Conservation (phyloP, 352 stramenopile species). For the Pythium aristosporum region DNA sequence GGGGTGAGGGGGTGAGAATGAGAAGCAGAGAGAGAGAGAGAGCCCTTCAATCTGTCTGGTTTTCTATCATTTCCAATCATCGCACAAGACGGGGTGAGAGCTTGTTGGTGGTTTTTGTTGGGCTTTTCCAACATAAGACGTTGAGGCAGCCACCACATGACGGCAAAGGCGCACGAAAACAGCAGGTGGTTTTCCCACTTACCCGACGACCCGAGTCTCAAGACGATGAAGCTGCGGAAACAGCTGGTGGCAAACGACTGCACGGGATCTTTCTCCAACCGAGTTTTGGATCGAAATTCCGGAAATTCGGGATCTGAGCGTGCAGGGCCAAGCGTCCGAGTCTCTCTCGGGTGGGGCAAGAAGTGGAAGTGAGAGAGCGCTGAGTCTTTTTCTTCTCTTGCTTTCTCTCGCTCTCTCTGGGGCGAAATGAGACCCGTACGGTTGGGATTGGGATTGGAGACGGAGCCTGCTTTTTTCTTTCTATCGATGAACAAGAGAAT, state of each 20-base stretch:
- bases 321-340: not conserved
- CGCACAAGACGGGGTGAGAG: conserved; percentile 8
- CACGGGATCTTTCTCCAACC: conserved; percentile 21
- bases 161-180: conserved; percentile 1
- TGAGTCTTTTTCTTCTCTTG: not conserved
- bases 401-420: not conserved
- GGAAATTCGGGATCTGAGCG: not conserved
- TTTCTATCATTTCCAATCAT: conserved; percentile 24
- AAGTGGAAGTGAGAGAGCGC: not conserved
- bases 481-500: conserved; percentile 22
- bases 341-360: conserved; percentile 4
- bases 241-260: conserved; percentile 23
- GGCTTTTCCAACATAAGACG: conserved; percentile 6
- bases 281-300: not conserved
- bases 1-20: not conserved
- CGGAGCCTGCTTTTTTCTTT: conserved; percentile 6
- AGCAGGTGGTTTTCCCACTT: conserved; percentile 18
- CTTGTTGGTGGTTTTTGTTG: not conserved
- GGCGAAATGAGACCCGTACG: not conserved
- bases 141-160: not conserved
- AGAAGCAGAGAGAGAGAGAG: not conserved
- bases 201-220: not conserved
- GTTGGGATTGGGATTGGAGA: not conserved
- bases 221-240: conserved; percentile 20
- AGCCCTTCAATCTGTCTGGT: conserved; percentile 26